Percentiles rank a stretch among this genome's conserved stretches.
Evolutionary conservation across 345 rosid genomes (phyloP).

Genomic region (Populus alba): DNA sequence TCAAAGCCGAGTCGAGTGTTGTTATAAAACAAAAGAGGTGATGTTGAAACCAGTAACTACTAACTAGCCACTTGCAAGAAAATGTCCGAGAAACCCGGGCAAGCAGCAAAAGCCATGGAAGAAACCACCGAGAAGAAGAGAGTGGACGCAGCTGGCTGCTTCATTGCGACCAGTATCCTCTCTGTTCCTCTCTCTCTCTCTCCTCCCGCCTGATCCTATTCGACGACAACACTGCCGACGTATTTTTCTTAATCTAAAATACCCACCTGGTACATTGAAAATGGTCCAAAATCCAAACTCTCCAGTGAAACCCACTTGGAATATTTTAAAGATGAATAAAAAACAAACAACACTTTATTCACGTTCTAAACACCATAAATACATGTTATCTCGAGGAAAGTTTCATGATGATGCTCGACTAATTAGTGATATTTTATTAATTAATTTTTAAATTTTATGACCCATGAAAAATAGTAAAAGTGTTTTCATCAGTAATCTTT

Average conservation of each 20-base stretch:
- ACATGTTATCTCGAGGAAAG: too few species aligned
- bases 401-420: too few species aligned
- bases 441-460: too few species aligned
- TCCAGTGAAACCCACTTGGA: background rate
- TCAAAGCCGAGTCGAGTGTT: background rate
- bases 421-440: too few species aligned
- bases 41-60: background rate
- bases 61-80: background rate
- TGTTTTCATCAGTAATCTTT: too few species aligned
- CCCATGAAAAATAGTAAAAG: too few species aligned
- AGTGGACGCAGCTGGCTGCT: background rate
- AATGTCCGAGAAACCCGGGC: background rate
- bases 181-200: background rate
- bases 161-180: background rate
- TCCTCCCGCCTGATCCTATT: background rate
- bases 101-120: background rate
- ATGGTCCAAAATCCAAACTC: background rate
- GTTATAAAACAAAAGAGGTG: background rate
- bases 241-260: background rate
- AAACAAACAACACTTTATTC: background rate
- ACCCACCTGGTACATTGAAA: background rate
- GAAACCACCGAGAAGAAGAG: background rate
- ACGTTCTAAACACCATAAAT: background rate
- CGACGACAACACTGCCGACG: background rate
- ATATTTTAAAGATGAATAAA: background rate